These are phyloP conservation scores for Suillus americanus DNA, from an alignment of 768 basidiomycete species.

Conservation along the genomic window DNA sequence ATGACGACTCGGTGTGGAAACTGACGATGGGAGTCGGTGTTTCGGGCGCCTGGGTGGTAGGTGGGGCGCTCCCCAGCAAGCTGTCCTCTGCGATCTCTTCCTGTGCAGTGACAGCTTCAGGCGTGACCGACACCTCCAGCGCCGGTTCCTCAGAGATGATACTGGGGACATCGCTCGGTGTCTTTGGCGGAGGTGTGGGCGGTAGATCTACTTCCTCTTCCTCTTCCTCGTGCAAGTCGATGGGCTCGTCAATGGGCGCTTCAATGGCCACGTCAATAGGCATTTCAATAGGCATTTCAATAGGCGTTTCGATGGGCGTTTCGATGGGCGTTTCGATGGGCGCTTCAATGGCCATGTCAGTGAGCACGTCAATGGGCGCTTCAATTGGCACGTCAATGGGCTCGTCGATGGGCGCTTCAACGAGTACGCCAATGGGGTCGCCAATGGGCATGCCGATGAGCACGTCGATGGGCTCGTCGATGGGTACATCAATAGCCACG, in stretches of 20 bases:
- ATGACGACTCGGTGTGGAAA: neutral
- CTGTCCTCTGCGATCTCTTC: constrained; percentile 1
- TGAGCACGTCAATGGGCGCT: neutral
- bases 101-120: constrained; percentile 14
- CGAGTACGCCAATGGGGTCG: neutral
- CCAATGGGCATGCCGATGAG: neutral
- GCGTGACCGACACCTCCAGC: constrained; percentile 16
- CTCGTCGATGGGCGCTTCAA: neutral
- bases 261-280: neutral
- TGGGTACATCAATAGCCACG: neutral
- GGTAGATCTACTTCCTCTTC: constrained; percentile 11
- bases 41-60: neutral
- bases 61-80: neutral
- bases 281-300: neutral
- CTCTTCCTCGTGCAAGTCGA: neutral
- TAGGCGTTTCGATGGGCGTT: neutral
- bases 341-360: neutral
- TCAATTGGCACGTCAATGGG: neutral
- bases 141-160: constrained; percentile 27
- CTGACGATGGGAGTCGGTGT: neutral
- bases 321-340: neutral
- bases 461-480: neutral
- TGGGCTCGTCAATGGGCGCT: neutral
- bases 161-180: constrained; percentile 27
- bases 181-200: constrained; percentile 27